phyloP scores from a whole-genome alignment of 164 flowering plant genomes.

The Magnolia sinica region DNA sequence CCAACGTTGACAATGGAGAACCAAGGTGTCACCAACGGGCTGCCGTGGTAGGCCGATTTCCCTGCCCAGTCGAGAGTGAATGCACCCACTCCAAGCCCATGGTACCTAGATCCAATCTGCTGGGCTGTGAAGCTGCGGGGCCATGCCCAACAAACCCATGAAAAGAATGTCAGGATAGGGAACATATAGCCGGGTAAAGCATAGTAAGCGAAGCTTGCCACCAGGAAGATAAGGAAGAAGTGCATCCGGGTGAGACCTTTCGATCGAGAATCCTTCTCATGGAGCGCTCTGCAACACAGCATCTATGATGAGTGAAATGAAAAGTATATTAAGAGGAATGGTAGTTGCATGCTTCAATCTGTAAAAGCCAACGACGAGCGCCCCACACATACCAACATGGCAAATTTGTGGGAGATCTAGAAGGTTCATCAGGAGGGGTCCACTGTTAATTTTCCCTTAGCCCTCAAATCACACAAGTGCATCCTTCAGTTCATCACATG shows the following conservation, averaged over 20 bases:
- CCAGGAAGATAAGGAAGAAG: constrained; percentile 69
- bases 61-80: constrained; percentile 97
- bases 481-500: too few relatives aligned
- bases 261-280: constrained; percentile 61
- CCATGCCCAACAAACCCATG: constrained; percentile 95
- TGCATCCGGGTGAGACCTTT: constrained; percentile 73
- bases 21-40: constrained; percentile 86
- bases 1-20: constrained; percentile 65
- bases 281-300: constrained; percentile 70
- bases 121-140: constrained; percentile 87
- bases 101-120: constrained; percentile 86
- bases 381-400: too few relatives aligned
- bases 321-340: too few relatives aligned
- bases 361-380: too few relatives aligned
- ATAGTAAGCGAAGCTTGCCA: constrained; percentile 74
- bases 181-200: constrained; percentile 86
- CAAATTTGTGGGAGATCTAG: too few relatives aligned
- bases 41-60: constrained; percentile 93
- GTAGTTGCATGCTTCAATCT: too few relatives aligned
- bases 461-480: too few relatives aligned
- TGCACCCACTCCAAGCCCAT: constrained; percentile 94
- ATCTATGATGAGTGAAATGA: too few relatives aligned
- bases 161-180: constrained; percentile 82
- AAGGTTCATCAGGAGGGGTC: too few relatives aligned
- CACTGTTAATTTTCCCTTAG: too few relatives aligned